A percentile compares a stretch with the other conserved stretches of the same genome.
phyloP scores from a whole-genome alignment of 176 grass and related monocot species.

The Puya raimondii region DNA sequence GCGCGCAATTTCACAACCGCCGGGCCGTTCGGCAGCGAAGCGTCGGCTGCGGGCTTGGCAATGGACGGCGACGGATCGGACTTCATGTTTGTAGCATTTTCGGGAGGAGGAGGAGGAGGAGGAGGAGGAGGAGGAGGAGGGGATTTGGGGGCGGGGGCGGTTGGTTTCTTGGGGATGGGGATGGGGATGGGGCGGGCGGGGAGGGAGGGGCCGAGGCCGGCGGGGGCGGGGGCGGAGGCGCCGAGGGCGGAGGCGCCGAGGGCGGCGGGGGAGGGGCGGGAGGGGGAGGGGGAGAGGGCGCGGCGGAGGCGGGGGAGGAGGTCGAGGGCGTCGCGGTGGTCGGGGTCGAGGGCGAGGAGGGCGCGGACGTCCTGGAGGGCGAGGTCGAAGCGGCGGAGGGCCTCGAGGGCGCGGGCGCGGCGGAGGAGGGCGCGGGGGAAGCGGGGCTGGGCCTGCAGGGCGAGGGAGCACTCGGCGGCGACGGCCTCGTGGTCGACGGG shows the following conservation, averaged over 20 bases:
- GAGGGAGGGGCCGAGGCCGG: conserved; percentile 79
- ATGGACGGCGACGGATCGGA: background rate
- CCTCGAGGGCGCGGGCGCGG: conserved; percentile 76
- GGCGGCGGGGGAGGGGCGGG: conserved; percentile 64
- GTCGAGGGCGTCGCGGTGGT: conserved; percentile 56
- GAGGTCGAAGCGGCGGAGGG: conserved; percentile 65
- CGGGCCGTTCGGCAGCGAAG: conserved; percentile 17
- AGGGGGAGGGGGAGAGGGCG: conserved; percentile 8
- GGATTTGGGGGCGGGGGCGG: background rate
- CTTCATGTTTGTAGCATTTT: too few relatives aligned
- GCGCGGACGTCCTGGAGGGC: conserved; percentile 74
- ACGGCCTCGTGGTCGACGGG: conserved; percentile 77
- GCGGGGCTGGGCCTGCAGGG: conserved; percentile 72
- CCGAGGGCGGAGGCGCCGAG: conserved; percentile 79
- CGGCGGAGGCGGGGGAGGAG: conserved; percentile 38
- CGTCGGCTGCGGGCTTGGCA: conserved; percentile 27
- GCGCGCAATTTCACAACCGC: background rate
- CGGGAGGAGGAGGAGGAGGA: conserved; percentile 18
- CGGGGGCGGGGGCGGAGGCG: conserved; percentile 14
- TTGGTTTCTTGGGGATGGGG: conserved; percentile 56
- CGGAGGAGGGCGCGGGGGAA: conserved; percentile 91
- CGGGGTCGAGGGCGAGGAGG: conserved; percentile 58
- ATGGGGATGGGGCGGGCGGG: conserved; percentile 60
- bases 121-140: conserved; percentile 12
- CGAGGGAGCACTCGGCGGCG: conserved; percentile 79